These are phyloP conservation scores for Hysterangium stoloniferum DNA, from an alignment of 768 basidiomycete genomes.

Conservation along the genomic window DNA sequence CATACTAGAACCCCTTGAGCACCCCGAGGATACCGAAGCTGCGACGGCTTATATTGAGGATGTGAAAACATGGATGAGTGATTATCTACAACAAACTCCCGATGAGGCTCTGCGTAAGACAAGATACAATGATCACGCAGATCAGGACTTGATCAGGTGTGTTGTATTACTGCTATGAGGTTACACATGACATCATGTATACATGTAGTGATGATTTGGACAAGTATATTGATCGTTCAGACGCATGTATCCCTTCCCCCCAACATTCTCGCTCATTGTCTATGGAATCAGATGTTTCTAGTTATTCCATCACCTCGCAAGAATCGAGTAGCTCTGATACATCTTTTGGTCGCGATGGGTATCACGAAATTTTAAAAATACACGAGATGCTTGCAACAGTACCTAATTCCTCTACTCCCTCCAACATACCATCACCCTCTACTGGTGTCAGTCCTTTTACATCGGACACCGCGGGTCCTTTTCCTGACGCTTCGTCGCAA, in stretches of 20 bases:
- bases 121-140: background rate
- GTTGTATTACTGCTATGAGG: background rate
- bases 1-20: conserved; percentile 39
- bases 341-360: background rate
- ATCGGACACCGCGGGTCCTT: conserved; percentile 38
- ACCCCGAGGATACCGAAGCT: conserved; percentile 37
- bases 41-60: conserved; percentile 66
- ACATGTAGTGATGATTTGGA: conserved; percentile 34
- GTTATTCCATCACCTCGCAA: conserved; percentile 30
- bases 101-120: background rate
- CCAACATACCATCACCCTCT: background rate
- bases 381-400: background rate
- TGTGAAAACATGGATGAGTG: conserved; percentile 70
- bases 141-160: conserved; percentile 6
- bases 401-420: no score
- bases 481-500: conserved; percentile 46
- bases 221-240: conserved; percentile 17
- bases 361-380: background rate
- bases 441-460: conserved; percentile 14
- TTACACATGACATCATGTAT: background rate
- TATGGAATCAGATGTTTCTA: conserved; percentile 47
- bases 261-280: conserved; percentile 54
- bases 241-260: background rate
- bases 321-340: conserved; percentile 8
- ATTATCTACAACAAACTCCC: conserved; percentile 13